A percentile compares a stretch with the other conserved stretches of the same genome.
Evolutionary conservation across 169 alveolate genomes (phyloP).

Genomic region (Plasmodium gonderi): DNA sequence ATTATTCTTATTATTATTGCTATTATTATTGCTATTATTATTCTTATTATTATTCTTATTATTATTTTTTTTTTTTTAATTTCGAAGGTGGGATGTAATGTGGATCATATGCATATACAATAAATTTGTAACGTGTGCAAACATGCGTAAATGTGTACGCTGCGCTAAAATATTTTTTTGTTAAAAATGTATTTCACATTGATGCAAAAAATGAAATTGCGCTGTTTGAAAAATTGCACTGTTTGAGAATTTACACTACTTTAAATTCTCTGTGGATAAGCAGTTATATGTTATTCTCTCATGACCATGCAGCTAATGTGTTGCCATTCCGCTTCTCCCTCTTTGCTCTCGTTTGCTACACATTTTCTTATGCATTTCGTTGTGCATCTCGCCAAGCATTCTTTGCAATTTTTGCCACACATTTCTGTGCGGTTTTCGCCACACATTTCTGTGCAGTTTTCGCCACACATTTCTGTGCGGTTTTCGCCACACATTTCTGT

Average conservation of each 20-base stretch:
- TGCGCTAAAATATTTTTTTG: neutral
- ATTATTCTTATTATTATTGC: neutral
- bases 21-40: neutral
- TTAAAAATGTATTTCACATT: neutral
- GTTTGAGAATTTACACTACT: too few species aligned
- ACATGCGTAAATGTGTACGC: neutral
- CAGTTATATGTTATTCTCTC: too few species aligned
- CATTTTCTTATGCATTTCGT: neutral
- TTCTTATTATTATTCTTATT: neutral
- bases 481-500: neutral
- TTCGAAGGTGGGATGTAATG: neutral
- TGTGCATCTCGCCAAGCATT: neutral
- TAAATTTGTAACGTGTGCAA: neutral
- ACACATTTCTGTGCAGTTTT: neutral
- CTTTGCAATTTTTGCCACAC: neutral
- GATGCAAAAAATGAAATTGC: too few species aligned
- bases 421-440: neutral
- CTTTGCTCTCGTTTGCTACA: neutral
- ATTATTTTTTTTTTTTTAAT: neutral
- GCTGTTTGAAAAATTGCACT: too few species aligned
- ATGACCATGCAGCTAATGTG: neutral
- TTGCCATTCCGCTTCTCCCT: neutral
- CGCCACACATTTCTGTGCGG: neutral
- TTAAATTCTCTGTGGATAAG: too few species aligned
- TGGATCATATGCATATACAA: neutral